These are phyloP conservation scores for Sorghum bicolor DNA, from an alignment of 176 grass and related monocot species.

Conservation along the genomic window DNA sequence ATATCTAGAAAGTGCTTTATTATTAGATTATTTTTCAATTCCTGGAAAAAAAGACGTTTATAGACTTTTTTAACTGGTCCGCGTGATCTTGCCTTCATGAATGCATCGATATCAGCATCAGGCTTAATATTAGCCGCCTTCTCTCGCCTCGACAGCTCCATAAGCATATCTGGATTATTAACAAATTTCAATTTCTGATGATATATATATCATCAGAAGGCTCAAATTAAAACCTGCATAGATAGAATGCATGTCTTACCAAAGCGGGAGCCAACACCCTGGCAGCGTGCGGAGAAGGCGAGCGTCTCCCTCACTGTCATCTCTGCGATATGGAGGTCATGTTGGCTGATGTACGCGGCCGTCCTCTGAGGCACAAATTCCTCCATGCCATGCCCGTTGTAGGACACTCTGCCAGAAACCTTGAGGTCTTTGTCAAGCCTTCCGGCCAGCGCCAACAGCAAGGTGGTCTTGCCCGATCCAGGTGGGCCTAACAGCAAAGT, in stretches of 20 bases:
- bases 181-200: no score
- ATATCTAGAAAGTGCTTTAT: no score
- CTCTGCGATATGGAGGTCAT: not conserved
- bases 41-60: not conserved
- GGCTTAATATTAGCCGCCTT: not conserved
- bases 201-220: no score
- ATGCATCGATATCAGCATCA: not conserved
- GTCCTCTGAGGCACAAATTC: not conserved
- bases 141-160: not conserved
- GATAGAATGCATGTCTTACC: not conserved
- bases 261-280: not conserved
- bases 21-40: not conserved
- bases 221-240: no score
- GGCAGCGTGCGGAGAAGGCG: not conserved
- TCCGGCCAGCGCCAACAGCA: not conserved
- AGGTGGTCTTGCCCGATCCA: not conserved
- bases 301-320: not conserved
- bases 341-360: not conserved
- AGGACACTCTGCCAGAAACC: not conserved
- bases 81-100: not conserved
- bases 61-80: not conserved
- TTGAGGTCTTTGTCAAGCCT: not conserved
- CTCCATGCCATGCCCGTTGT: not conserved
- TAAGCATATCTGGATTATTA: not conserved
- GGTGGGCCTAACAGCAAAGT: not conserved